phyloP scores from a whole-genome alignment of 1,139 yeast genomes.

The Eremothecium cymbalariae region DNA sequence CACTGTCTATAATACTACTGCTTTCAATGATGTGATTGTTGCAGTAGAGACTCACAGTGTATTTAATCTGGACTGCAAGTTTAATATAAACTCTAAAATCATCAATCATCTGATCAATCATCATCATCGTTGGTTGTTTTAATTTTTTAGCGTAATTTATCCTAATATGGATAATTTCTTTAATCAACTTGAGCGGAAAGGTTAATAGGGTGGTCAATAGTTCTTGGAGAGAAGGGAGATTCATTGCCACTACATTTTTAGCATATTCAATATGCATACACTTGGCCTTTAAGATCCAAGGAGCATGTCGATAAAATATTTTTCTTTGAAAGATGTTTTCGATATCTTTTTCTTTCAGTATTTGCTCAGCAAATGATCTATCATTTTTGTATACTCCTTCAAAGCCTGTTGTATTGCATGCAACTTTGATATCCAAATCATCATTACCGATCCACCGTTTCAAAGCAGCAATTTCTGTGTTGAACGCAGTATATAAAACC shows the following conservation, averaged over 20 bases:
- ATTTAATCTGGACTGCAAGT: constrained; percentile 69
- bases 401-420: constrained; percentile 32
- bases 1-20: constrained; percentile 59
- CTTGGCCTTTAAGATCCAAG: constrained; percentile 67
- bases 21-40: constrained; percentile 21
- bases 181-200: constrained; percentile 74
- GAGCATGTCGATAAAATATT: constrained; percentile 34
- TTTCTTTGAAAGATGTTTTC: constrained; percentile 52
- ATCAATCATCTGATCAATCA: constrained; percentile 89
- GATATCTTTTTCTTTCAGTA: constrained; percentile 80
- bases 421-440: constrained; percentile 46
- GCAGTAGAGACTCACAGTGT: constrained; percentile 61
- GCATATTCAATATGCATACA: constrained; percentile 59
- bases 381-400: constrained; percentile 45
- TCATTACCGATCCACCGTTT: constrained; percentile 73
- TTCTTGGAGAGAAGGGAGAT: constrained; percentile 68
- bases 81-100: constrained; percentile 74
- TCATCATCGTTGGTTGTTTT: constrained; percentile 85
- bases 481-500: constrained; percentile 63
- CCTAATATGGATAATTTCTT: constrained; percentile 70
- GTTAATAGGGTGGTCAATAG: constrained; percentile 55
- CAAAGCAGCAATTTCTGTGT: constrained; percentile 46
- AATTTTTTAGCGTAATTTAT: constrained; percentile 71
- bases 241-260: constrained; percentile 55
- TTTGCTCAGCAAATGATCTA: constrained; percentile 71